Evolutionary conservation across 306 rosid genomes (phyloP), one percentile per base, ranked within the genome.

Genomic region (Vigna trinervia): DNA sequence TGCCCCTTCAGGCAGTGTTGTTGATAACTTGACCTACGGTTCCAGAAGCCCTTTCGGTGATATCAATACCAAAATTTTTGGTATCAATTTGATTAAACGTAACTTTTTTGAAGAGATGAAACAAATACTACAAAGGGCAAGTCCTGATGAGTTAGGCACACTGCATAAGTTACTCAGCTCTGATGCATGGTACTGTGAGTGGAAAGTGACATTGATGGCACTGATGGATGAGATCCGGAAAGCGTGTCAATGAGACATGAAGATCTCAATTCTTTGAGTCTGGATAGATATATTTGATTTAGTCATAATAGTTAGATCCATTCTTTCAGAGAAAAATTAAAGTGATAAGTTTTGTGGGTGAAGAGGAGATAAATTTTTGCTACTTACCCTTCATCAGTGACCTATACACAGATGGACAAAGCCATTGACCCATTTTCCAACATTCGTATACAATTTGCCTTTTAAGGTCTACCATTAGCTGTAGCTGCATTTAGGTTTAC

Each of bases 221-320:
- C 59, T 89, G 84, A 87, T 89, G 15, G 90, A 87, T 61, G 92
- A 88, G 88, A 78, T 85, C 69, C 84, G 32, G 82, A 83, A 69
- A 78, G 67, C 51, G 64, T 79, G 83, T 81, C 84, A 88, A 87
- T 89, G 86, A 84, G 78, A 39, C 15, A 28, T 83, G 78, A 77
- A n/a, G 78, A 78, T 80, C 82, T 62, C 77, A 68, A 84, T 88
- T 90, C 88, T 87, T 84, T 73, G 63, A 84, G 62, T 78, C 51
- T 56, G 80, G 74, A 58, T 84, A 86, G 90, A 73, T 59, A 69
- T 28, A 50, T 72, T 81, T 61, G 43, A 59, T 60, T 59, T 84
- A 84, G 84, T 60, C 81, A 60, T 77, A 84, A 12, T 58, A 75
- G 47, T 51, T 89, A 82, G 90, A 86, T 72, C 76, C 79, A 86